phyloP scores from a whole-genome alignment of 352 stramenopile genomes.

The Peronospora belbahrii region DNA sequence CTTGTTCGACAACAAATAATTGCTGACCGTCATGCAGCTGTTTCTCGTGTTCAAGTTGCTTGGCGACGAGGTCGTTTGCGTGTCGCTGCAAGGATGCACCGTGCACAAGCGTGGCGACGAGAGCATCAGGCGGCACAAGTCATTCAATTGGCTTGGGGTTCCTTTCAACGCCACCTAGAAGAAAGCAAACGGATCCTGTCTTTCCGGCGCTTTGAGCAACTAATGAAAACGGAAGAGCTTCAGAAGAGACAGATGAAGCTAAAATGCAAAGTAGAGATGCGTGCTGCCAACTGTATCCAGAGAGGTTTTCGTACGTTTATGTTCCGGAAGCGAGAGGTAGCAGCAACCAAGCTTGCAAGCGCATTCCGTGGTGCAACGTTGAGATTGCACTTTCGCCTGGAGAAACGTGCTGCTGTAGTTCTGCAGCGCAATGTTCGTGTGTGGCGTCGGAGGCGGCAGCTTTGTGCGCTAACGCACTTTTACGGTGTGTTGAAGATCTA shows the following conservation, averaged over 20 bases:
- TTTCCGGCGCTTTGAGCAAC: constrained; percentile 28
- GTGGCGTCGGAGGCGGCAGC: constrained; percentile 29
- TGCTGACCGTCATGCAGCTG: constrained; percentile 21
- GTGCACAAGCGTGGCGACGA: constrained; percentile 12
- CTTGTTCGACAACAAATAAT: constrained; percentile 31
- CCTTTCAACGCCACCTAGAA: constrained; percentile 9
- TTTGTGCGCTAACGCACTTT: constrained; percentile 28
- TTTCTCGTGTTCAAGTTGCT: constrained; percentile 22
- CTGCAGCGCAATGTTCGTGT: constrained; percentile 37
- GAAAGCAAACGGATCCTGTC: constrained; percentile 21
- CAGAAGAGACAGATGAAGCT: constrained; percentile 16
- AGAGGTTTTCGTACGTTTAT: constrained; percentile 23
- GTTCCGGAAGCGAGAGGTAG: constrained; percentile 8
- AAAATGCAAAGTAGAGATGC: constrained; percentile 24
- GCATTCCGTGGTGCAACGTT: constrained; percentile 22
- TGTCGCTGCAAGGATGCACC: constrained; percentile 2
- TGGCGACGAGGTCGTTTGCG: constrained; percentile 15
- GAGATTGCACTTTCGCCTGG: constrained; percentile 14
- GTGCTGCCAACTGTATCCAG: constrained; percentile 26
- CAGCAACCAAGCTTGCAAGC: constrained; percentile 29
- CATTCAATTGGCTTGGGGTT: constrained; percentile 22
- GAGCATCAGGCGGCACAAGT: constrained; percentile 10
- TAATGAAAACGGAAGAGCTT: constrained; percentile 27
- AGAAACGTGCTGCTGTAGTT: constrained; percentile 13
- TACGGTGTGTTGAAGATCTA: constrained; percentile 35